Conservation (phyloP, 2,329 filamentous ascomycete genomes). For the Penicillium sp. region DNA sequence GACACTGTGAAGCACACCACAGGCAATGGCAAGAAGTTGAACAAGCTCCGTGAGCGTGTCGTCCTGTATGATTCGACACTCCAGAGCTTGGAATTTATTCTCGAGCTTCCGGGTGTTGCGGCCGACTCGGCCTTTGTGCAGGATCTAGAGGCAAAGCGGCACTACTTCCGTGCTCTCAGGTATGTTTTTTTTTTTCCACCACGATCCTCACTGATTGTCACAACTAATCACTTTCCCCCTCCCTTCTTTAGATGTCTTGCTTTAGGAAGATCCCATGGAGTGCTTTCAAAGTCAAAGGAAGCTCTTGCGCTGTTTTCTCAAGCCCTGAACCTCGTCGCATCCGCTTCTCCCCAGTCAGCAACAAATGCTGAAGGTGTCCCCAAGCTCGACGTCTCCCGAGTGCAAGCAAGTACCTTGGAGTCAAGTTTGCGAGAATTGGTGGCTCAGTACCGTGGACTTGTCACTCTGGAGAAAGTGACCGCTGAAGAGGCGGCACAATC, state of each 20-base stretch:
- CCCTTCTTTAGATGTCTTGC: constrained; percentile 65
- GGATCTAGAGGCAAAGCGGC: constrained; percentile 73
- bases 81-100: constrained; percentile 86
- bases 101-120: constrained; percentile 84
- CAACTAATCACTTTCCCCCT: constrained; percentile 3
- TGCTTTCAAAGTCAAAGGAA: constrained; percentile 70
- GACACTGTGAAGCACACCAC: constrained; percentile 58
- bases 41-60: constrained; percentile 78
- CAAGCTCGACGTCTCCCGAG: constrained; percentile 65
- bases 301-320: constrained; percentile 81
- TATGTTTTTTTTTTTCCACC: constrained; percentile 48
- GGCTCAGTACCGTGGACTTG: constrained; percentile 78
- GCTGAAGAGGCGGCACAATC: constrained; percentile 48
- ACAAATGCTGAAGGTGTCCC: constrained; percentile 52
- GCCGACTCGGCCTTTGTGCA: constrained; percentile 73
- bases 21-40: constrained; percentile 71
- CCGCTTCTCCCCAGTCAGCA: constrained; percentile 48
- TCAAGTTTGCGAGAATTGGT: constrained; percentile 68
- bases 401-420: constrained; percentile 60
- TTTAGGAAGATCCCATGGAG: constrained; percentile 78
- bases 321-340: constrained; percentile 62
- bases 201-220: constrained; percentile 11
- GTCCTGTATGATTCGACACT: constrained; percentile 89
- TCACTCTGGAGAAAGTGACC: constrained; percentile 71
- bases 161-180: constrained; percentile 89